Conservation (phyloP, 2,329 filamentous ascomycete genomes). For the Dothistroma septosporum region DNA sequence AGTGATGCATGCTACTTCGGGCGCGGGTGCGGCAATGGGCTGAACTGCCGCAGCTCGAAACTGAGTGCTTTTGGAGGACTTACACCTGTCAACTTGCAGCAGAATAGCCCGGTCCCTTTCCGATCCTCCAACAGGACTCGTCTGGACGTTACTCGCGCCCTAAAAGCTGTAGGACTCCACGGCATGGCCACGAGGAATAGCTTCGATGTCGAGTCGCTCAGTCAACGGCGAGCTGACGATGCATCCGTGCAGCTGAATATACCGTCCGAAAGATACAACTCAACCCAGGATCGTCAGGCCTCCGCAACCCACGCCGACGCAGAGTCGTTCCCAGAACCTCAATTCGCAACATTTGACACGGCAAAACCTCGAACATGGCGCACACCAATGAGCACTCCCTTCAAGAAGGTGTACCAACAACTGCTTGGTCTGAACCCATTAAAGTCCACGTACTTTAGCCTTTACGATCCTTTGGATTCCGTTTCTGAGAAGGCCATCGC, state of each 20-base stretch:
- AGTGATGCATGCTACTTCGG: not conserved
- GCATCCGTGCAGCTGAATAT: not conserved
- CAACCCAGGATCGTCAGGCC: not conserved
- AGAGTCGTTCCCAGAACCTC: conserved; percentile 3
- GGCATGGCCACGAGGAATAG: not conserved
- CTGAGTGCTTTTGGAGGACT: not conserved
- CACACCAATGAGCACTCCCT: conserved; percentile 5
- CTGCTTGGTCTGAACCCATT: conserved; percentile 44
- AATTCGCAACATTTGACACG: conserved; percentile 3
- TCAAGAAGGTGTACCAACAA: conserved; percentile 27
- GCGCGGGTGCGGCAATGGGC: not conserved
- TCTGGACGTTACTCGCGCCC: not conserved
- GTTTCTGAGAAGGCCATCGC: conserved; percentile 38
- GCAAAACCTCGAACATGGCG: conserved; percentile 6
- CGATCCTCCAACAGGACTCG: not conserved
- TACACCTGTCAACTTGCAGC: not conserved
- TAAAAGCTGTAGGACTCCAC: not conserved
- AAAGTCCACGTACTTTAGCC: conserved; percentile 47
- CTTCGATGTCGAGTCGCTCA: not conserved
- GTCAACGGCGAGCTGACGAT: not conserved
- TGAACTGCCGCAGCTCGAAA: not conserved
- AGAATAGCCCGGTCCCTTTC: not conserved
- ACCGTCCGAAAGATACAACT: not conserved
- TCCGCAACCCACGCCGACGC: not conserved
- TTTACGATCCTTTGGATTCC: conserved; percentile 46